Percentiles rank a stretch among this genome's conserved stretches.
phyloP scores from a whole-genome alignment of 2,329 filamentous ascomycete genomes.

The Xylariales sp. region DNA sequence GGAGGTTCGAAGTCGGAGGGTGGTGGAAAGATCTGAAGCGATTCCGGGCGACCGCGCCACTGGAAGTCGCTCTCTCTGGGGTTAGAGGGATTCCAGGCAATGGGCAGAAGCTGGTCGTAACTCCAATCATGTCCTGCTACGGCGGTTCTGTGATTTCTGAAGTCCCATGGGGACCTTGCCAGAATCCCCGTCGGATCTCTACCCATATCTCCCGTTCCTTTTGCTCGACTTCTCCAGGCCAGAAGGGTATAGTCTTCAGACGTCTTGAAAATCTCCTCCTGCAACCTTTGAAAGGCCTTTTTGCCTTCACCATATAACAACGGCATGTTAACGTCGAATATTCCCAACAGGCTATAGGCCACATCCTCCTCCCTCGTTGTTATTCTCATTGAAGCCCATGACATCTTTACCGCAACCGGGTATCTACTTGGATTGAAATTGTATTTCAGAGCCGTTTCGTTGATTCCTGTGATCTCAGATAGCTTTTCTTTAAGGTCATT shows the following conservation, averaged over 20 bases:
- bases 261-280: slow-evolving; percentile 11
- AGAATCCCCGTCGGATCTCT: background rate
- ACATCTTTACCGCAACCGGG: slow-evolving; percentile 17
- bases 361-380: slow-evolving; percentile 16
- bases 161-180: background rate
- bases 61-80: background rate
- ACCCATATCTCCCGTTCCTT: background rate
- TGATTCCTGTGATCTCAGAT: slow-evolving; percentile 19
- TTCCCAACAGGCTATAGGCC: slow-evolving; percentile 12
- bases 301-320: slow-evolving; percentile 12
- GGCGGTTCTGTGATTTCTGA: background rate
- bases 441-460: slow-evolving; percentile 13
- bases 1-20: background rate
- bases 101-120: background rate
- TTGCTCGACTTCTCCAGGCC: slow-evolving; percentile 2
- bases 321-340: slow-evolving; percentile 14
- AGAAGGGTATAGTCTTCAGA: background rate
- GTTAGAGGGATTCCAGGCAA: background rate
- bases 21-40: background rate
- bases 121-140: background rate
- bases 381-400: slow-evolving; percentile 15
- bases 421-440: slow-evolving; percentile 5
- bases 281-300: slow-evolving; percentile 11
- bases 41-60: background rate
- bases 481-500: slow-evolving; percentile 15